phyloP scores from a whole-genome alignment of 2,329 filamentous ascomycete species.

The Colletotrichum eremochloae region DNA sequence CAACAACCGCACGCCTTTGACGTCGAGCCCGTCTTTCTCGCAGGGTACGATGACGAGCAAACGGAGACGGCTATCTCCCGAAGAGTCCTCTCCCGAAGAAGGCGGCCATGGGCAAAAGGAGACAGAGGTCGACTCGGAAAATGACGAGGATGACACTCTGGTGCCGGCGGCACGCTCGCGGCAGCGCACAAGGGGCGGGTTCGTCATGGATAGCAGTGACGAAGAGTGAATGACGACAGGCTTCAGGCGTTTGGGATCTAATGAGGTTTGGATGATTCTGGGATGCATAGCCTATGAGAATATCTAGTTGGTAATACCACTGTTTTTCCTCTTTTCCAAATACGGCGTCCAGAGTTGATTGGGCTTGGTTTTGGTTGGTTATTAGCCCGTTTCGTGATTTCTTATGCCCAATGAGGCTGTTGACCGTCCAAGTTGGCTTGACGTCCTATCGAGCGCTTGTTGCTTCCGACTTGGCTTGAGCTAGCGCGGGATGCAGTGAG shows the following conservation, averaged over 20 bases:
- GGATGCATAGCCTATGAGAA: constrained; percentile 34
- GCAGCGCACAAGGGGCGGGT: constrained; percentile 64
- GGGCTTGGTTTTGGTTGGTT: background rate
- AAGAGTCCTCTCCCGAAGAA: constrained; percentile 11
- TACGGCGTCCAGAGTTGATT: too few species aligned
- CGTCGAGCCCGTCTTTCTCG: constrained; percentile 33
- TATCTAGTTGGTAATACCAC: constrained; percentile 17
- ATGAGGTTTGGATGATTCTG: background rate
- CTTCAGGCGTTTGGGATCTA: constrained; percentile 21
- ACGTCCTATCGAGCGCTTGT: background rate
- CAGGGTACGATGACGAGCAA: constrained; percentile 34
- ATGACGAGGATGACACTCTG: constrained; percentile 56
- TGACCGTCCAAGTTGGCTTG: background rate
- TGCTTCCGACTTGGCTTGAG: background rate
- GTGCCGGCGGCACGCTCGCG: constrained; percentile 54
- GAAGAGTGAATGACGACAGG: constrained; percentile 55
- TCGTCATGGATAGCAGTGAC: constrained; percentile 72
- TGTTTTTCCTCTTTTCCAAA: background rate
- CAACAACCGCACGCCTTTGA: constrained; percentile 25
- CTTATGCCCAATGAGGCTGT: background rate
- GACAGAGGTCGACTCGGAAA: constrained; percentile 43
- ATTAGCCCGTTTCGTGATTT: background rate
- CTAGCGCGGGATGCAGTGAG: background rate
- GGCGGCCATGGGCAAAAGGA: constrained; percentile 40
- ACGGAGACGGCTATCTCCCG: constrained; percentile 25